A percentile compares a stretch with the other conserved stretches of the same genome.
These are phyloP conservation scores for Fonsecaea pedrosoi DNA, from an alignment of 2,329 filamentous ascomycete species.

Conservation along the genomic window DNA sequence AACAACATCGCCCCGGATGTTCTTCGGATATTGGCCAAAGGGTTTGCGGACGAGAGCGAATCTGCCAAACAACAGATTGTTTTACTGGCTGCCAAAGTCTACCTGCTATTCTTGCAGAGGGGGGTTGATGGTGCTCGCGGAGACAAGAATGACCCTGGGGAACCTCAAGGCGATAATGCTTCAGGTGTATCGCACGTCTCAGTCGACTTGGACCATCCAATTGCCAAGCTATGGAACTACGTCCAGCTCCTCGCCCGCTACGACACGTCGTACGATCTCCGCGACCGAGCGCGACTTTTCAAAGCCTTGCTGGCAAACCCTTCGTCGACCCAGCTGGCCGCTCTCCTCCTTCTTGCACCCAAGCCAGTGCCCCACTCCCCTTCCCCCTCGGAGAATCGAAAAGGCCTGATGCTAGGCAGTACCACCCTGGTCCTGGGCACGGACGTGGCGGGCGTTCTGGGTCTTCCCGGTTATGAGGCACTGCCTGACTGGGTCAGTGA, in stretches of 20 bases:
- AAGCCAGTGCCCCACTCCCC: conserved; percentile 92
- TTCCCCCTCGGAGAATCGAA: conserved; percentile 83
- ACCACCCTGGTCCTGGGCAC: conserved; percentile 83
- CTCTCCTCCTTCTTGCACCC: conserved; percentile 86
- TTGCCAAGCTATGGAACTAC: conserved; percentile 82
- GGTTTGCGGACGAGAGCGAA: conserved; percentile 83
- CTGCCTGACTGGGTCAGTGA: conserved; percentile 84
- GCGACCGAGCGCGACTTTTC: conserved; percentile 88
- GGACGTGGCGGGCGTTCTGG: conserved; percentile 70
- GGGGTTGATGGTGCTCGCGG: conserved; percentile 32
- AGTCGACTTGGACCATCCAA: conserved; percentile 59
- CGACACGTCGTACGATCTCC: conserved; percentile 92
- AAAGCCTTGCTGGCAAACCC: conserved; percentile 81
- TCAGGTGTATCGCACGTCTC: conserved; percentile 39
- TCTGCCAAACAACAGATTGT: conserved; percentile 89
- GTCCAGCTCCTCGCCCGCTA: conserved; percentile 85
- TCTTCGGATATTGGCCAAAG: conserved; percentile 82
- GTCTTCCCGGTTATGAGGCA: conserved; percentile 76
- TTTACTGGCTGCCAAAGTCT: conserved; percentile 93
- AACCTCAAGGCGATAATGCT: conserved; percentile 41
- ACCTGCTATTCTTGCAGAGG: conserved; percentile 77
- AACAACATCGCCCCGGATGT: conserved; percentile 94
- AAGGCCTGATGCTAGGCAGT: conserved; percentile 79
- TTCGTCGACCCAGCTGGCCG: conserved; percentile 78
- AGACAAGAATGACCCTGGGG: conserved; percentile 35